Percentiles rank a stretch among this genome's conserved stretches.
phyloP scores from a whole-genome alignment of 1,284 basidiomycete genomes.

The Moniliella sp. region DNA sequence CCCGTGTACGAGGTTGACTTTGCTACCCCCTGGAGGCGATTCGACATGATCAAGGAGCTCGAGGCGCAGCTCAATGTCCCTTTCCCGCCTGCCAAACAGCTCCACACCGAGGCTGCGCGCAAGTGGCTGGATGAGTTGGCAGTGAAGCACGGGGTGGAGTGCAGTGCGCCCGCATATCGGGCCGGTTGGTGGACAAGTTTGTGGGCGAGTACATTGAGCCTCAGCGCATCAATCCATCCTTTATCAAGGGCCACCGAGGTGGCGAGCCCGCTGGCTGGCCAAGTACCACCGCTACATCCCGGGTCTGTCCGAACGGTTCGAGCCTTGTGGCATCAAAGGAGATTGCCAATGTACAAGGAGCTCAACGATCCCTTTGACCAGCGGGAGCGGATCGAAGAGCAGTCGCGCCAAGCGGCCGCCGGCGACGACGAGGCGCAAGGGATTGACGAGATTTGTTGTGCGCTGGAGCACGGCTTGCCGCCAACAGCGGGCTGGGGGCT shows the following conservation, averaged over 20 bases:
- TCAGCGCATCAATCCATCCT: constrained; percentile 81
- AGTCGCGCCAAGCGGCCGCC: constrained; percentile 72
- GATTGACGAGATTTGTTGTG: constrained; percentile 46
- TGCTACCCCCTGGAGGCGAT: constrained; percentile 87
- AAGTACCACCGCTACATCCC: constrained; percentile 30
- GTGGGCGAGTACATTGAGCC: constrained; percentile 94
- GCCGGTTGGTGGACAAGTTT: constrained; percentile 86
- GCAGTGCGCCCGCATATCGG: constrained; percentile 77
- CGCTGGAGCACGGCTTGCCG: constrained; percentile 84
- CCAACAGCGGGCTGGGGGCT: constrained; percentile 54
- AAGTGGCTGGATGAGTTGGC: constrained; percentile 67
- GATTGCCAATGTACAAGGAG: constrained; percentile 59
- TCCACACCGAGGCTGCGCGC: constrained; percentile 70
- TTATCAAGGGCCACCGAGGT: constrained; percentile 94
- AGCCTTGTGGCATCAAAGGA: constrained; percentile 95
- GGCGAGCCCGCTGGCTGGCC: constrained; percentile 92
- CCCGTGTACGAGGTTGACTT: constrained; percentile 64
- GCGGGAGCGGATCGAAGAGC: constrained; percentile 76
- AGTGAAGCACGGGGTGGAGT: constrained; percentile 72
- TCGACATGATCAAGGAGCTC: constrained; percentile 83
- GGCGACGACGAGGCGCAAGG: constrained; percentile 94
- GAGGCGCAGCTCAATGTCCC: constrained; percentile 77
- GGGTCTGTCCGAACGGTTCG: constrained; percentile 91
- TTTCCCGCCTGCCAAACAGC: constrained; percentile 76
- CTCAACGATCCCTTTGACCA: constrained; percentile 52